Base-by-base conservation (phyloP, 345 rosid species). In the Gossypium longicalyx region DNA sequence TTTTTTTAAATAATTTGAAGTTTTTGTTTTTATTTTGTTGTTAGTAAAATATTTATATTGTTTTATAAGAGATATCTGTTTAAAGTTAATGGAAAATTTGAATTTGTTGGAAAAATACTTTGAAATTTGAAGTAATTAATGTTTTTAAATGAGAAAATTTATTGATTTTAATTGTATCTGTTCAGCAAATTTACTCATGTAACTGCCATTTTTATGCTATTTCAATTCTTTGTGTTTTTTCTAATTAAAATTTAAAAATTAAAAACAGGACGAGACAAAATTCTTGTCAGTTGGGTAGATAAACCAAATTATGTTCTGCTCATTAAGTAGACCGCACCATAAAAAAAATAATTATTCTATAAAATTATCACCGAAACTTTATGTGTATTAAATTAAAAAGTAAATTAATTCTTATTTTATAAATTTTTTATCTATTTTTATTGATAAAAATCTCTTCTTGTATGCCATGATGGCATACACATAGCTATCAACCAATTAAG, bases 121-220 rank as follows among this genome's bases (percentile, higher is more conserved):
- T 64, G 49, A 59, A 29, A 59, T 22, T 69, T n/a, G 34, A 44
- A 16, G 77, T 76, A 38, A 74, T 71, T 68, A 76, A 9, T 22
- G 63, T 23, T 59, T 78, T 77, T 75, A 27, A 53, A 83, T 63
- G 57, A 19, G 58, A 64, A 70, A 76, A 72, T 81, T 77, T 43
- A 78, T 70, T 72, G 71, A 58, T 34, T 80, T 80, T 83, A 45
- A 79, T 76, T 76, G 29, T 13, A 48, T 73, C 52, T 61, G 86
- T 47, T 81, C 74, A 71, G 67, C 12, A 61, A 74, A 72, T 67
- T 76, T 74, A 78, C 56, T 66, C 58, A 66, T 49, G 77, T 77
- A 78, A 80, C 74, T 43, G 82, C 17, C 74, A 62, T 70, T 74
- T 76, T 73, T 8, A 54, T 41, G 7, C 27, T 22, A 54, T 52